phyloP scores from a whole-genome alignment of 805 yeast species.

The Ogataea naganishii region DNA sequence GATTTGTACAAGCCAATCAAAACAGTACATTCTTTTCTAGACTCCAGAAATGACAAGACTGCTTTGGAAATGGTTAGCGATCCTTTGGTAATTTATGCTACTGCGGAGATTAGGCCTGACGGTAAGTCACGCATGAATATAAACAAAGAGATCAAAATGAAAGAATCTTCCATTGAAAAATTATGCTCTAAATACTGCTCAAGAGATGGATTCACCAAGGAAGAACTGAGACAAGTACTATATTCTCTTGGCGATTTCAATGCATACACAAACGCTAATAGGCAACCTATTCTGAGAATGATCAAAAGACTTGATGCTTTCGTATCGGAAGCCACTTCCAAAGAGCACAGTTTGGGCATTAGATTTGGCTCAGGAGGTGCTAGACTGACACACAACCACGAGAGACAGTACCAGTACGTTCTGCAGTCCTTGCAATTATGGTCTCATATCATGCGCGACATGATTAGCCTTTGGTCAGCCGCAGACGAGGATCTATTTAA shows the following conservation, averaged over 20 bases:
- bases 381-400: slow-evolving; percentile 64
- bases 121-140: slow-evolving; percentile 46
- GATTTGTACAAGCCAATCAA: slow-evolving; percentile 65
- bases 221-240: slow-evolving; percentile 60
- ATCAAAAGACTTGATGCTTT: slow-evolving; percentile 42
- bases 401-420: slow-evolving; percentile 66
- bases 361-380: slow-evolving; percentile 61
- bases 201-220: slow-evolving; percentile 34
- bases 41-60: slow-evolving; percentile 26
- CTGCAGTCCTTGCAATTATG: slow-evolving; percentile 66
- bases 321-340: slow-evolving; percentile 18
- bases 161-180: slow-evolving; percentile 61
- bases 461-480: slow-evolving; percentile 68
- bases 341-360: slow-evolving; percentile 46
- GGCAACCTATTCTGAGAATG: slow-evolving; percentile 60
- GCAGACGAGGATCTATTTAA: slow-evolving; percentile 67
- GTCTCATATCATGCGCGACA: slow-evolving; percentile 71
- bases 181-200: slow-evolving; percentile 42
- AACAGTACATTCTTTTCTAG: slow-evolving; percentile 46
- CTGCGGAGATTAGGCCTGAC: slow-evolving; percentile 55
- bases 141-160: slow-evolving; percentile 50
- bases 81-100: slow-evolving; percentile 51
- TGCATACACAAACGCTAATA: slow-evolving; percentile 60
- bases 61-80: slow-evolving; percentile 45
- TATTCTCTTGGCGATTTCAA: slow-evolving; percentile 78